These are phyloP conservation scores for Vanrija sp. DNA, from an alignment of 1,284 basidiomycete genomes.

Conservation along the genomic window DNA sequence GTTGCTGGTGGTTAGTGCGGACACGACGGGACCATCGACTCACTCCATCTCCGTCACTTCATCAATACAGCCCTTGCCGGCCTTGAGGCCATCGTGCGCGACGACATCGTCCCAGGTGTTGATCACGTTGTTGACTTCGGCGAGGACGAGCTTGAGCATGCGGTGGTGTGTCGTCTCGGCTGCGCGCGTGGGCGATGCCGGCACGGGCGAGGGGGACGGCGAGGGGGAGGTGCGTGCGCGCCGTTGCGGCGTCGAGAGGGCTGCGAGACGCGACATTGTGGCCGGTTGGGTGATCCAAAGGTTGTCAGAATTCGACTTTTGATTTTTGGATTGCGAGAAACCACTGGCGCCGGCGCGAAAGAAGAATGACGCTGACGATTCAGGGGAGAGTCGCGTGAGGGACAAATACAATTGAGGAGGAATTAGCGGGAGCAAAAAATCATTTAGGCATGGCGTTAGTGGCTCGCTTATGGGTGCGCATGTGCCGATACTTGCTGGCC, in stretches of 20 bases:
- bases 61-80: conserved; percentile 39
- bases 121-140: conserved; percentile 29
- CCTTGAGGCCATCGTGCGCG: conserved; percentile 36
- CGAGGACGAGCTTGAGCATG: conserved; percentile 39
- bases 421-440: no score
- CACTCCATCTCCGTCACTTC: conserved; percentile 38
- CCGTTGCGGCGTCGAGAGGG: conserved; percentile 48
- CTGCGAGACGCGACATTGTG: conserved; percentile 16
- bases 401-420: no score
- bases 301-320: not conserved
- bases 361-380: no score
- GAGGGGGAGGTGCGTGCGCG: conserved; percentile 45
- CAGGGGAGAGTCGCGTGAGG: no score
- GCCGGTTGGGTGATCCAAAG: not conserved
- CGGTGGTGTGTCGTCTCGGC: conserved; percentile 42
- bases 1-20: conserved; percentile 26
- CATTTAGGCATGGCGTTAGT: no score
- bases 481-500: no score
- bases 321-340: no score
- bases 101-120: conserved; percentile 44
- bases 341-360: no score
- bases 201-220: conserved; percentile 48
- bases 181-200: conserved; percentile 13
- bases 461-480: no score
- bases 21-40: conserved; percentile 4